These are phyloP conservation scores for Sambucus nigra DNA, from an alignment of 129 eudicot genomes.

Conservation along the genomic window DNA sequence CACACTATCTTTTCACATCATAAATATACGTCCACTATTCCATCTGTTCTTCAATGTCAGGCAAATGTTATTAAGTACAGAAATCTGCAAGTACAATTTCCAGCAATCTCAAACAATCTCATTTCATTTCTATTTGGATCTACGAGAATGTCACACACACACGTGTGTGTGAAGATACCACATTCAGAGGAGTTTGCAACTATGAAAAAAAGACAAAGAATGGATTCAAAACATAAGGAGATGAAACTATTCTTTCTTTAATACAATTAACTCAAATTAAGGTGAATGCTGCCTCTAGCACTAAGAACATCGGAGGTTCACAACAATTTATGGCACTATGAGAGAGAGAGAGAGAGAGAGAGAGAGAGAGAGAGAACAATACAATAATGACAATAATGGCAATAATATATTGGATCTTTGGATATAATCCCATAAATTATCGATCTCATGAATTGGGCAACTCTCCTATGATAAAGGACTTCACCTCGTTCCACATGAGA, in stretches of 20 bases:
- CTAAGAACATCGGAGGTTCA: slow-evolving; percentile 7
- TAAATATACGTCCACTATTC: too few relatives aligned
- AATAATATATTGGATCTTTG: slow-evolving; percentile 14
- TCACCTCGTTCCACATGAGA: background rate
- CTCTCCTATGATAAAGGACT: background rate
- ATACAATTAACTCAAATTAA: background rate
- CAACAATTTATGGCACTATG: slow-evolving; percentile 21
- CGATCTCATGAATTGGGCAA: background rate
- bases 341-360: background rate
- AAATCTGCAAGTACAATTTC: too few relatives aligned
- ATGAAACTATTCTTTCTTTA: background rate
- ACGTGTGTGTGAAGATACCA: too few relatives aligned
- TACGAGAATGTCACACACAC: too few relatives aligned
- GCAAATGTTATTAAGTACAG: too few relatives aligned
- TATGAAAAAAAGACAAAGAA: background rate
- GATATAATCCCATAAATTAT: slow-evolving; percentile 6
- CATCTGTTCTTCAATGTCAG: too few relatives aligned
- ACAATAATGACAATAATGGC: slow-evolving; percentile 8
- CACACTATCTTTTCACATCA: too few relatives aligned
- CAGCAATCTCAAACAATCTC: too few relatives aligned
- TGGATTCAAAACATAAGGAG: background rate
- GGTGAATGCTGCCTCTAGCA: too few relatives aligned
- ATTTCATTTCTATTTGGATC: too few relatives aligned
- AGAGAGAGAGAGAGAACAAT: slow-evolving; percentile 3
- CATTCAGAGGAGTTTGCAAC: background rate